These are phyloP conservation scores for Cenchrus purpureus DNA, from an alignment of 176 grass and related monocot genomes.

Conservation along the genomic window DNA sequence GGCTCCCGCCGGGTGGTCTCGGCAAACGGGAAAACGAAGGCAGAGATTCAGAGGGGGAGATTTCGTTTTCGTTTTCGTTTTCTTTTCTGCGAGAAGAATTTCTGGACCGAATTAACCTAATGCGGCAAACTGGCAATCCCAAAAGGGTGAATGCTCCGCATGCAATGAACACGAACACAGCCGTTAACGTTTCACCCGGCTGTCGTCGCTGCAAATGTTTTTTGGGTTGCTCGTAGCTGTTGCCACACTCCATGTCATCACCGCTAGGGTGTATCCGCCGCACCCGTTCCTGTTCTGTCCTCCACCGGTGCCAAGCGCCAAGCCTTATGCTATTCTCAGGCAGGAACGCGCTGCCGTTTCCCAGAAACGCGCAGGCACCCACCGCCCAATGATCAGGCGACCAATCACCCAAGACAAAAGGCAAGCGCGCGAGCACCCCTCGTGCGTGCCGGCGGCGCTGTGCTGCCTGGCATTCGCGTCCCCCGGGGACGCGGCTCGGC, in stretches of 20 bases:
- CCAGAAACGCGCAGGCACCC: background rate
- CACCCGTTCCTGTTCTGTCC: background rate
- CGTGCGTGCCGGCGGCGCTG: background rate
- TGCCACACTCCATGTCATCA: background rate
- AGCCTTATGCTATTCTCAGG: background rate
- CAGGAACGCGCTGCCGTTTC: background rate
- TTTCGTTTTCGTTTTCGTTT: too few relatives aligned
- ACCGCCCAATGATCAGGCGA: background rate
- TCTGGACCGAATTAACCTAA: background rate
- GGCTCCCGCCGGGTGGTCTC: background rate
- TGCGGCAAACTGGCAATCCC: background rate
- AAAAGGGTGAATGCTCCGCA: background rate
- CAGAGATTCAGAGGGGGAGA: background rate
- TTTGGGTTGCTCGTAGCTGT: background rate
- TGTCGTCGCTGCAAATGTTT: background rate
- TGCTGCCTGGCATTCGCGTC: background rate
- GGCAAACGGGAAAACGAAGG: background rate
- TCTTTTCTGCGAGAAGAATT: background rate
- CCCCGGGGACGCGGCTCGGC: background rate
- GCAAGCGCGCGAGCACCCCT: background rate
- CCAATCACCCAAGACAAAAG: background rate
- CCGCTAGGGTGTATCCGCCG: background rate
- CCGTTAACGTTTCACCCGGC: background rate
- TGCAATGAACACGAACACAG: background rate
- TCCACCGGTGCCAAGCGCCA: background rate